phyloP scores from a whole-genome alignment of 2,329 filamentous ascomycete genomes.

The Emericellopsis cladophorae region DNA sequence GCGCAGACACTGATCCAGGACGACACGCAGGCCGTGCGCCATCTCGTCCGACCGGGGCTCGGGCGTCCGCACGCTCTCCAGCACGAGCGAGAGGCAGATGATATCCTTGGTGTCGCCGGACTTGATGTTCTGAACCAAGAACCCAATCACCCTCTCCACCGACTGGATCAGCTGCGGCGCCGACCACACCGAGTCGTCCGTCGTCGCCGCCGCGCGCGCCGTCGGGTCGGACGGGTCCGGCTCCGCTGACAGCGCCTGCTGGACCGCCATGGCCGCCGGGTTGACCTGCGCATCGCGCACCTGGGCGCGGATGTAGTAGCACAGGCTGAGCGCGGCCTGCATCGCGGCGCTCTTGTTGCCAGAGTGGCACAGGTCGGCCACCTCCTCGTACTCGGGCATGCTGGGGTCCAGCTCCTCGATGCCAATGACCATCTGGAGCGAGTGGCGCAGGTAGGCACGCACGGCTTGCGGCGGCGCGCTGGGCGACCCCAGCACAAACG shows the following conservation, averaged over 20 bases:
- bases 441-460: constrained; percentile 38
- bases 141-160: constrained; percentile 33
- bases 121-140: constrained; percentile 30
- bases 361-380: constrained; percentile 39
- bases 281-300: constrained; percentile 14
- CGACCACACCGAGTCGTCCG: constrained; percentile 24
- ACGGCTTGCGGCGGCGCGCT: constrained; percentile 38
- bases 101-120: constrained; percentile 39
- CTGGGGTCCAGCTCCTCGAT: constrained; percentile 39
- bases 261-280: constrained; percentile 11
- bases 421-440: constrained; percentile 41
- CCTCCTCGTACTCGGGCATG: constrained; percentile 30
- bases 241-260: constrained; percentile 19
- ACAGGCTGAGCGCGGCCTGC: constrained; percentile 41
- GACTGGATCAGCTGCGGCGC: constrained; percentile 24
- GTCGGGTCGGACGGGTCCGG: not conserved
- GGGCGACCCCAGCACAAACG: constrained; percentile 37
- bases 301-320: constrained; percentile 35
- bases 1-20: constrained; percentile 31
- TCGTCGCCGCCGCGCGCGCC: not conserved
- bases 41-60: constrained; percentile 30
- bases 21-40: constrained; percentile 22
- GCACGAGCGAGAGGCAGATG: constrained; percentile 31
- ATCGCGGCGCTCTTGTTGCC: constrained; percentile 40
- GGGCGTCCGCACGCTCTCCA: constrained; percentile 28